Evolutionary conservation across 805 yeast species (phyloP), one percentile per base, ranked within the genome.

Genomic region (Wickerhamiella kazuoi): DNA sequence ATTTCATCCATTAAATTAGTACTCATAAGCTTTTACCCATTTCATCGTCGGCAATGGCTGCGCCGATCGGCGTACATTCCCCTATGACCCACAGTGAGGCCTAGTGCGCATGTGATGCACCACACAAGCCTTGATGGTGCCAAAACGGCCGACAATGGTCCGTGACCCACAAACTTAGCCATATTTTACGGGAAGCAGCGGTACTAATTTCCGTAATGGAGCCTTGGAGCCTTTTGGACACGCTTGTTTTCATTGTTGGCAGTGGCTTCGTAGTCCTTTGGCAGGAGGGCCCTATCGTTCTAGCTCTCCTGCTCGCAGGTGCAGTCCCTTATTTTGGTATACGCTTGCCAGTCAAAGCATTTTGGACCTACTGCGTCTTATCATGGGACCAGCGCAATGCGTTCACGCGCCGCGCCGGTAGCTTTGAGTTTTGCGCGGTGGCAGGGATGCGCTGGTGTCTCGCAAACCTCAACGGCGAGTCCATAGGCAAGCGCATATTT

Each of bases 321-420:
- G 40, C 37, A 15, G n/a, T 21, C 24, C 39, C 41, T 18, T 31
- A 28, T 36, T 18, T 42, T 36, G 40, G 47, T 14, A 15, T 54
- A 5, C 31, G 39, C 21, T 41, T 56, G 32, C 61, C 61, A 1
- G 13, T 40, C n/a, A 36, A 43, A 9, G 33, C 46, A 4, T 29
- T 51, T 17, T 33, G 29, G 19, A 52, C 48, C 29, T 46, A 51
- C 41, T 41, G 47, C n/a, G 21, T 52, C 15, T 37, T 44, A 17
- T 38, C 44, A 36, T 53, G 48, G 30, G 56, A 52, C 31, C 44
- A 49, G 34, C 46, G 53, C 30, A 34, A 41, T 9, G 45, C 52
- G 11, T 48, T 41, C 30, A 45, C 48, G 15, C 42, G 51, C 15
- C 46, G 41, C 23, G 26, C 50, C 18, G 39, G 52, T 3, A 29